Evolutionary conservation across 345 rosid genomes (phyloP).

Genomic region (Viola odorata): DNA sequence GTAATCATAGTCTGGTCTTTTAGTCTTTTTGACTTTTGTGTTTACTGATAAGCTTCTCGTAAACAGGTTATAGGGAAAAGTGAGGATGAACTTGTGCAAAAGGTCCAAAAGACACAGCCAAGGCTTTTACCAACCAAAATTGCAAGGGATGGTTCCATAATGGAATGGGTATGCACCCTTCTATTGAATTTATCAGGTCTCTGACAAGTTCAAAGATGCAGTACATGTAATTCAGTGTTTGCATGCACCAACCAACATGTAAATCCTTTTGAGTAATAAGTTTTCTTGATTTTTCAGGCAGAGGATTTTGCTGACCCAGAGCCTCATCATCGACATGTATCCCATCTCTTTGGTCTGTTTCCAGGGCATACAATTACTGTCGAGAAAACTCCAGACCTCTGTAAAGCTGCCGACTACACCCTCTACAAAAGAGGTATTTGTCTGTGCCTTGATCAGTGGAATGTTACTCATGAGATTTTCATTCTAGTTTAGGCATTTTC

Average conservation of each 20-base stretch:
- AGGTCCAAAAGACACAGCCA: conserved; percentile 51
- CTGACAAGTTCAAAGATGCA: background rate
- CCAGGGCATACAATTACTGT: conserved; percentile 79
- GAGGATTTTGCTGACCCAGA: conserved; percentile 85
- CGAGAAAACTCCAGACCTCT: conserved; percentile 63
- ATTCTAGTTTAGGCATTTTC: background rate
- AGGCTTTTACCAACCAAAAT: conserved; percentile 67
- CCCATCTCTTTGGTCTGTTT: conserved; percentile 88
- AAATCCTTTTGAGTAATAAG: background rate
- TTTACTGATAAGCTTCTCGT: background rate
- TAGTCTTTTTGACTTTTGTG: background rate
- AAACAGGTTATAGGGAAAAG: conserved; percentile 56
- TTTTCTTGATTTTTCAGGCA: conserved; percentile 32
- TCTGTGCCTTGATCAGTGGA: background rate
- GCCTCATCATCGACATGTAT: conserved; percentile 71
- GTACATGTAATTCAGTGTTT: background rate
- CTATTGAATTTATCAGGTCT: conserved; percentile 1
- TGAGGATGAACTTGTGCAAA: conserved; percentile 46
- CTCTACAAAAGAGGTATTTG: conserved; percentile 71
- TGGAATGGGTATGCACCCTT: conserved; percentile 73
- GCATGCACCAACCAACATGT: background rate
- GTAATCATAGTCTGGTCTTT: background rate
- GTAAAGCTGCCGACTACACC: conserved; percentile 63
- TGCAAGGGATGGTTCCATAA: conserved; percentile 76
- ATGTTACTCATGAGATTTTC: background rate